Evolutionary conservation across 2,329 filamentous ascomycete species (phyloP), one percentile per base, ranked within the genome.

Genomic region (Cyanodermella asteris): DNA sequence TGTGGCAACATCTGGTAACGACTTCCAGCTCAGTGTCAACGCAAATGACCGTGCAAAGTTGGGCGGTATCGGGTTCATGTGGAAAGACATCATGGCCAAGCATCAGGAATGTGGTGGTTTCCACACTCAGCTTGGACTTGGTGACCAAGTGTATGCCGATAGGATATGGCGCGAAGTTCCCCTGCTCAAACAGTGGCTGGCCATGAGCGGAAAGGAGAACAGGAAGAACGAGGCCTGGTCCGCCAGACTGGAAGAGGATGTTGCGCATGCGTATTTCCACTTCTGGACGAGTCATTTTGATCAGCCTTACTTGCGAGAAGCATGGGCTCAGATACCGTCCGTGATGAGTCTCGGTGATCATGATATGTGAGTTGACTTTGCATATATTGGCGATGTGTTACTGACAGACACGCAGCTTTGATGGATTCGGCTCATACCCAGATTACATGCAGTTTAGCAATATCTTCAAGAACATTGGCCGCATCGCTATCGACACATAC

Each of bases 271-370:
- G 6, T 97, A 91, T 53, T 97, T 97, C 49, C 87, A 97, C 47
- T 97, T 91, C 48, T 97, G 97, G 45, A 91, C 82, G 2, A 91
- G 81, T 37, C 84, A 94, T 47, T 94, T 97, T 44, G 87, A 97
- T 43, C 87, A 97, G 49, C 82, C 84, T 5, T 84, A 90, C 47
- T 49, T 97, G 36, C 61, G 87, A 31, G 87, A 97, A 49, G 82
- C 84, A 1, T 97, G 91, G 55, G 87, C 87, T 13, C 87, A 97
- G 52, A 93, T 97, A 33, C 87, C 87, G 20, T 82, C 93, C 42
- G 58, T 97, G 26, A 61, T 90, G 38, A 80, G 90, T 43, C 70
- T 97, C 26, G 82, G 97, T 42, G 87, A 94, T 41, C 87, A 94
- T 47, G 87, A 97, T 38, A 93, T 97, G 80, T 91, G 58, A 70